Evolutionary conservation across 768 basidiomycete genomes (phyloP).

Genomic region (Auricularia sp.): DNA sequence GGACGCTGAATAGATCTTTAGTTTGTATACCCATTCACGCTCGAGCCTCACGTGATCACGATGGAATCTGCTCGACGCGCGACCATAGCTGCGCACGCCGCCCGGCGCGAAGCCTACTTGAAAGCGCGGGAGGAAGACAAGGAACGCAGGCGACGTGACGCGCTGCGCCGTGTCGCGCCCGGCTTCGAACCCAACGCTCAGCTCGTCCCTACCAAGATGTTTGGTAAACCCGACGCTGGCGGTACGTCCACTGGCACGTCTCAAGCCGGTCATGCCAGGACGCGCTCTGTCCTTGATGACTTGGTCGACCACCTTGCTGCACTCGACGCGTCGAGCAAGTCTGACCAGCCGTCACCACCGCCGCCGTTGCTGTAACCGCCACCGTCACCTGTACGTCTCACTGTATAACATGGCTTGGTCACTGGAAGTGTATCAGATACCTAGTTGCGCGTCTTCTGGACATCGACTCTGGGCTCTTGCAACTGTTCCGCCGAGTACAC

Average conservation of each 20-base stretch:
- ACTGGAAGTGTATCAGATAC: no score
- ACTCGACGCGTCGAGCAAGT: constrained; percentile 32
- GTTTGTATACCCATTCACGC: constrained; percentile 95
- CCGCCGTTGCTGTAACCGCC: not conserved
- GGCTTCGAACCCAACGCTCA: constrained; percentile 66
- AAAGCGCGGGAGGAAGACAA: constrained; percentile 60
- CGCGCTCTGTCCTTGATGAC: constrained; percentile 65
- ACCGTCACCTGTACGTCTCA: not conserved
- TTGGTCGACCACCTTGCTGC: constrained; percentile 73
- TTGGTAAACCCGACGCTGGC: constrained; percentile 13
- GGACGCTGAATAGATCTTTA: constrained; percentile 21
- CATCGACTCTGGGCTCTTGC: no score
- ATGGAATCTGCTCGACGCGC: constrained; percentile 62
- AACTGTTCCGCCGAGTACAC: no score
- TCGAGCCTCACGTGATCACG: constrained; percentile 76
- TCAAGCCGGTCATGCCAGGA: constrained; percentile 8
- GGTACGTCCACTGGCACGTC: constrained; percentile 9
- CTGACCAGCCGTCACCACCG: not conserved
- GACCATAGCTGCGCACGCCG: constrained; percentile 53
- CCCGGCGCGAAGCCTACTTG: constrained; percentile 45
- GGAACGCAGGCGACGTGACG: constrained; percentile 52
- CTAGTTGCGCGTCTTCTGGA: no score
- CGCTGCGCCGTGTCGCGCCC: constrained; percentile 67
- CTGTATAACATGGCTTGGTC: not conserved
- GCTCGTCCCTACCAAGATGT: constrained; percentile 39